Evolutionary conservation across 2,329 filamentous ascomycete genomes (phyloP), one percentile per base, ranked within the genome.

Genomic region (Huntiella moniliformis): DNA sequence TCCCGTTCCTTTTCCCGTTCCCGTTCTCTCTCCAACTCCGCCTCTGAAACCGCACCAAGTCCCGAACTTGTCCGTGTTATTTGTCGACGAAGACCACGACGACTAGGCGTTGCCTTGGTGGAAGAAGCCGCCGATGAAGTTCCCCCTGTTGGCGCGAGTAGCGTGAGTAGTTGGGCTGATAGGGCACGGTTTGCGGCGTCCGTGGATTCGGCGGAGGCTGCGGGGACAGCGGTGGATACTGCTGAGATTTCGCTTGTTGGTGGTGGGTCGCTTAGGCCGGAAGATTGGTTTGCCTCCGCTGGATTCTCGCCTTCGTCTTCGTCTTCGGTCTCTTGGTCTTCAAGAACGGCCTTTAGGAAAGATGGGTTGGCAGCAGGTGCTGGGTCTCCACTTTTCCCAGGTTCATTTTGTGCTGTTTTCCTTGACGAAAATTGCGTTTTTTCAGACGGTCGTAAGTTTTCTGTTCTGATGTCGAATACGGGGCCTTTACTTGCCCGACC

Each of bases 101-200:
- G 22, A 28, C 22, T 28, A 28, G 22, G 22, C 22, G 22, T 28
- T 6, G 22, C 22, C 10, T 28, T 28, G 22, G 22, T 8, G 22
- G 22, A 28, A 28, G 38, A 8, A 7, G 16, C 12, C 5, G 15
- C 10, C 28, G 8, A n/a, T 36, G 12, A n/a, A 11, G 17, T 3
- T 1, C 7, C 13, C 11, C 31, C 12, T 53, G 11, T 33, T 38
- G 22, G 40, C n/a, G 36, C 43, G 8, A 31, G 44, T 42, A 12
- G 48, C 36, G 4, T 50, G 3, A 35, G 28, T 8, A 38, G 39
- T 32, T 33, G 49, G 28, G 48, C 50, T 8, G 47, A 49, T 4
- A 36, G 38, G 71, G 66, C 2, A 65, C 58, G 3, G 63, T 61
- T 51, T 54, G 63, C 4, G 73, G 73, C 0, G 64, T 16, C 38